A percentile compares a stretch with the other conserved stretches of the same genome.
phyloP scores from a whole-genome alignment of 2,329 filamentous ascomycete species.

The Anthostomella pinea region DNA sequence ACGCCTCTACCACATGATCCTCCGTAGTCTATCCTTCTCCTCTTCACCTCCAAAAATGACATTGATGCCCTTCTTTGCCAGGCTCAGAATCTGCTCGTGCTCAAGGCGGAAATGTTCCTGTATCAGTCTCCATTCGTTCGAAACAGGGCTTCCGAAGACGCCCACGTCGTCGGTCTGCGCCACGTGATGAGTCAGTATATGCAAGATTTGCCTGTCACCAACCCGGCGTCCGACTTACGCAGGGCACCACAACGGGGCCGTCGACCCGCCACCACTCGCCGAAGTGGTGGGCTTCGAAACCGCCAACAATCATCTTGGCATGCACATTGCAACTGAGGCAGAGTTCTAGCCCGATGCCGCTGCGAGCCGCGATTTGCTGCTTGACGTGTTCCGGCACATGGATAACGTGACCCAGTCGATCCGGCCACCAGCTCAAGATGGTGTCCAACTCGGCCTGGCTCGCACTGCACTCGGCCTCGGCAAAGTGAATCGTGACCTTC shows the following conservation, averaged over 20 bases:
- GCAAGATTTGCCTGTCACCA: too few species aligned
- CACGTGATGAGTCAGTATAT: conserved; percentile 3
- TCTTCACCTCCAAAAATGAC: conserved; percentile 64
- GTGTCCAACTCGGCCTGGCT: conserved; percentile 58
- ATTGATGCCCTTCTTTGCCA: conserved; percentile 61
- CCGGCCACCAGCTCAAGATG: conserved; percentile 63
- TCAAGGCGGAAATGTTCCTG: conserved; percentile 65
- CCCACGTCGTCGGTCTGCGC: conserved; percentile 77
- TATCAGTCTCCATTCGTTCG: conserved; percentile 73
- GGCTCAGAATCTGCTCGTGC: conserved; percentile 41
- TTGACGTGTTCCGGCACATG: conserved; percentile 64
- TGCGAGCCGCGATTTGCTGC: conserved; percentile 44
- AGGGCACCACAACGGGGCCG: conserved; percentile 61
- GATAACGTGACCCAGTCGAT: conserved; percentile 75
- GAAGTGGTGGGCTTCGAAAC: conserved; percentile 71
- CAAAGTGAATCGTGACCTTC: conserved; percentile 73
- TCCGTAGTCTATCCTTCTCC: conserved; percentile 57
- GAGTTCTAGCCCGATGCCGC: conserved; percentile 66
- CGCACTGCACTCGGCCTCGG: conserved; percentile 60
- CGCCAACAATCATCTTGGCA: conserved; percentile 67
- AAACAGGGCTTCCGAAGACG: conserved; percentile 72
- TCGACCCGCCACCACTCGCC: conserved; percentile 64
- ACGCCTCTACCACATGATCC: conserved; percentile 44
- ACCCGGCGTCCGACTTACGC: conserved; percentile 54
- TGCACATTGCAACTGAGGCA: conserved; percentile 81